phyloP scores from a whole-genome alignment of 495 filamentous ascomycete genomes.

The Schizothecium vesticola region DNA sequence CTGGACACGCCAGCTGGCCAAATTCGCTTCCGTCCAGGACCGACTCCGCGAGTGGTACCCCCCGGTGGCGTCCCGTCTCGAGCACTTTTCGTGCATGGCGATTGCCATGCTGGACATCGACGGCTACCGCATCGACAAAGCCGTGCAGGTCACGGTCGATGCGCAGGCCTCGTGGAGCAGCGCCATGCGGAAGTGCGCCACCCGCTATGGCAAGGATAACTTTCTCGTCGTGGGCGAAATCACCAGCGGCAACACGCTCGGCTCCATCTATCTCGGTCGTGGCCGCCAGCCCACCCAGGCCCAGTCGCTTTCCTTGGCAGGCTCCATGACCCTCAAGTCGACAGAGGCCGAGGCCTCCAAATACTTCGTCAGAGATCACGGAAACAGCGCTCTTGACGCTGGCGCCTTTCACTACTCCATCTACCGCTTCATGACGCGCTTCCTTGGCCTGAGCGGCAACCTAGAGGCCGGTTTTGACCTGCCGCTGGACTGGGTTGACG shows the following conservation, averaged over 20 bases:
- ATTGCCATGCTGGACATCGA: conserved; percentile 63
- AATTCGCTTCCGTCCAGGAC: conserved; percentile 72
- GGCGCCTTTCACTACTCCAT: conserved; percentile 66
- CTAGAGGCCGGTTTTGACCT: conserved; percentile 55
- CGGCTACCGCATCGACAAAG: conserved; percentile 67
- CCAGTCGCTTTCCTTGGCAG: conserved; percentile 1
- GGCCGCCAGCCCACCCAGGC: conserved; percentile 53
- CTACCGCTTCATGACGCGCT: conserved; percentile 63
- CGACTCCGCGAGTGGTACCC: conserved; percentile 67
- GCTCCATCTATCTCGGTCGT: conserved; percentile 62
- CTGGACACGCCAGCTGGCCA: conserved; percentile 61
- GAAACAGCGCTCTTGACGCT: conserved; percentile 57
- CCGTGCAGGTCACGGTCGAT: conserved; percentile 60
- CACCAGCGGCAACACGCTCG: conserved; percentile 57
- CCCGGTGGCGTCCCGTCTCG: conserved; percentile 52
- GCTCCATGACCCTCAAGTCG: conserved; percentile 39
- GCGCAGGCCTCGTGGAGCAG: conserved; percentile 54
- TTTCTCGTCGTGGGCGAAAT: conserved; percentile 64
- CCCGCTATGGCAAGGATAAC: conserved; percentile 52
- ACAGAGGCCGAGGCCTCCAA: conserved; percentile 38
- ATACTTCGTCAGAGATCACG: conserved; percentile 36
- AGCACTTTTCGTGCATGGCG: conserved; percentile 61
- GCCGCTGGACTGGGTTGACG: conserved; percentile 53
- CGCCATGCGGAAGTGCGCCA: conserved; percentile 53
- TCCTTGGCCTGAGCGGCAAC: conserved; percentile 60